A percentile compares a stretch with the other conserved stretches of the same genome.
These are phyloP conservation scores for Fusarium palustre DNA, from an alignment of 2,329 filamentous ascomycete genomes.

Conservation along the genomic window DNA sequence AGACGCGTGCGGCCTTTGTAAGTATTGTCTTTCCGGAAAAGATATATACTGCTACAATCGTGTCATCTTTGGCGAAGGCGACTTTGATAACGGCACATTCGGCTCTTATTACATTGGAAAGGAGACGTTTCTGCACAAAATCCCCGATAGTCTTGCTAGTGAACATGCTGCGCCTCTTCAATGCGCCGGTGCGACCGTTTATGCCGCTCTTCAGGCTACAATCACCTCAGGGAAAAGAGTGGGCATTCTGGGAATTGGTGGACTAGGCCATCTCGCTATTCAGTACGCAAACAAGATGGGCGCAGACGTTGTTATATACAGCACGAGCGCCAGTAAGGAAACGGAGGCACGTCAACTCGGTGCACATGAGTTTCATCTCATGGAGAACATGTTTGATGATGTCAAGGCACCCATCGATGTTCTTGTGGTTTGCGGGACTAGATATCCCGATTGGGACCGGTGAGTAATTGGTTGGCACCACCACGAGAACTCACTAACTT, in stretches of 20 bases:
- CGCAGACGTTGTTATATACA: constrained; percentile 1
- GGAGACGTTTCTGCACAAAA: constrained; percentile 14
- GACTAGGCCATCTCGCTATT: constrained; percentile 9
- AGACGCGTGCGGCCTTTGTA: constrained; percentile 7
- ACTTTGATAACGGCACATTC: constrained; percentile 9
- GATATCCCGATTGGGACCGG: constrained; percentile 42
- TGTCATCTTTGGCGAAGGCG: constrained; percentile 2
- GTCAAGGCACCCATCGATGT: constrained; percentile 8
- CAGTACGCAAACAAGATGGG: constrained; percentile 20
- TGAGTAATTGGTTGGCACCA: accelerated
- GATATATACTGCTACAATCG: constrained; percentile 19
- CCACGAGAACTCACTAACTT: accelerated
- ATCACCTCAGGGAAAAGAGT: constrained; percentile 1
- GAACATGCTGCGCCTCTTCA: constrained; percentile 22
- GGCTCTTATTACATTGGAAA: constrained; percentile 12
- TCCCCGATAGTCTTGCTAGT: not conserved
- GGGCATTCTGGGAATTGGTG: constrained; percentile 13
- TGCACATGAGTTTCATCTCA: constrained; percentile 8
- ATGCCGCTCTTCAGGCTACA: constrained; percentile 15
- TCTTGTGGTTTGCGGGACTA: constrained; percentile 17
- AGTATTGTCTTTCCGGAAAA: not conserved
- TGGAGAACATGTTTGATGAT: constrained; percentile 1
- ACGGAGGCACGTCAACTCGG: not conserved
- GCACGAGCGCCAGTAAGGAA: constrained; percentile 17
- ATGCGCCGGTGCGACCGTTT: constrained; percentile 11